Percentiles rank a stretch among this genome's conserved stretches.
These are phyloP conservation scores for Furcasterigmium sp. DNA, from an alignment of 2,329 filamentous ascomycete species.

Conservation along the genomic window DNA sequence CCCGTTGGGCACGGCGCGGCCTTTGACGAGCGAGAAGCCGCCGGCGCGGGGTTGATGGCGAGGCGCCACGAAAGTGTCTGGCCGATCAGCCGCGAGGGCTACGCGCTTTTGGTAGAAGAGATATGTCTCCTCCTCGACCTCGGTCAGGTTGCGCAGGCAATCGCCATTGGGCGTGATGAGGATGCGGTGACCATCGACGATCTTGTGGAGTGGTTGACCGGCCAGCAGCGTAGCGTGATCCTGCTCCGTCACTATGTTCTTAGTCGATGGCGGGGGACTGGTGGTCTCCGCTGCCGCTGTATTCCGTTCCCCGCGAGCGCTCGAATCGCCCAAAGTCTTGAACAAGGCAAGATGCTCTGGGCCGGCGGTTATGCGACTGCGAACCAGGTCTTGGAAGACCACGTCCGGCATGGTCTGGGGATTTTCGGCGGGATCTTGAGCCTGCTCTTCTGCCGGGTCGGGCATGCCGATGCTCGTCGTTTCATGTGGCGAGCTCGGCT, in stretches of 20 bases:
- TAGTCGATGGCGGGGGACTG: constrained; percentile 23
- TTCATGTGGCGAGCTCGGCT: too few species aligned
- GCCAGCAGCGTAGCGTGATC: constrained; percentile 51
- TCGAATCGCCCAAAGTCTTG: constrained; percentile 24
- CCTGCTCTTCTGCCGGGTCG: not conserved
- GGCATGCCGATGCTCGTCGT: too few species aligned
- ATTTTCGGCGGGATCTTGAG: constrained; percentile 9
- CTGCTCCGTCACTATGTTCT: constrained; percentile 44
- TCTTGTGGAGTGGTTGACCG: constrained; percentile 55
- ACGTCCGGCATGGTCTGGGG: constrained; percentile 9
- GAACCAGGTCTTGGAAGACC: constrained; percentile 9
- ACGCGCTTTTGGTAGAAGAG: constrained; percentile 61
- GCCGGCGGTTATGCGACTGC: constrained; percentile 2
- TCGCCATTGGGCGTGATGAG: constrained; percentile 73
- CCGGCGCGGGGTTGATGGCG: constrained; percentile 48
- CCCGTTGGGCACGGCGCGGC: constrained; percentile 59
- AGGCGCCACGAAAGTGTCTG: constrained; percentile 50
- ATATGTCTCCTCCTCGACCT: constrained; percentile 65
- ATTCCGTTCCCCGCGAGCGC: not conserved
- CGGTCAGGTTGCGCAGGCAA: constrained; percentile 65
- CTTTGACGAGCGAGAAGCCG: constrained; percentile 59
- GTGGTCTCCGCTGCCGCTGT: constrained; percentile 3
- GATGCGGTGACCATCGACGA: constrained; percentile 60
- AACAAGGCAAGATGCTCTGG: constrained; percentile 29
- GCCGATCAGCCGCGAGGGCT: constrained; percentile 41